Conservation (phyloP, 331 rosid species). For the Rosa hybrid region DNA sequence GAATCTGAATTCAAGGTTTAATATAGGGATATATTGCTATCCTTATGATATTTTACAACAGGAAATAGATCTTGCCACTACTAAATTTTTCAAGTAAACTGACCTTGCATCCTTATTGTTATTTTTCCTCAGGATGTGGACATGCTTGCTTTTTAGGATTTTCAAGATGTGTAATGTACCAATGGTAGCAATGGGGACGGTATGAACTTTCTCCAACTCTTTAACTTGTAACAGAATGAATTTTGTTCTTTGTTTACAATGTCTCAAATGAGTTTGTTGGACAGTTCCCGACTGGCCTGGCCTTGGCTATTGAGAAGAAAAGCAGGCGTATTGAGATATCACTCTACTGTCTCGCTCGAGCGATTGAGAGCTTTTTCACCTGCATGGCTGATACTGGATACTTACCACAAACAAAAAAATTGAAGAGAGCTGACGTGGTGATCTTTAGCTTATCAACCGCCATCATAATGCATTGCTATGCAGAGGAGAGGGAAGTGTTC, state of each 20-base stretch:
- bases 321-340: constrained; percentile 78
- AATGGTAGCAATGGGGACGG: constrained; percentile 89
- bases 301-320: constrained; percentile 83
- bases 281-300: constrained; percentile 86
- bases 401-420: constrained; percentile 62
- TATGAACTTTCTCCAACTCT: constrained; percentile 29
- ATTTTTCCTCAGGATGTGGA: constrained; percentile 79
- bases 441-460: constrained; percentile 91
- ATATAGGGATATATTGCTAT: neutral
- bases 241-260: neutral
- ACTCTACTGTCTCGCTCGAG: constrained; percentile 85
- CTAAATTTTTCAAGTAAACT: neutral
- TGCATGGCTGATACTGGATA: constrained; percentile 75
- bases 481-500: constrained; percentile 85
- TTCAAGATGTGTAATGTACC: constrained; percentile 78
- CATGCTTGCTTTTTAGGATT: constrained; percentile 72
- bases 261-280: constrained; percentile 24
- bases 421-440: constrained; percentile 79
- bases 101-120: neutral
- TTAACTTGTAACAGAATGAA: neutral
- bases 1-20: neutral
- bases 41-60: neutral
- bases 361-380: constrained; percentile 92
- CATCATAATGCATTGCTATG: constrained; percentile 96
- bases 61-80: neutral